phyloP scores from a whole-genome alignment of 2,329 filamentous ascomycete species.

The Diaporthe sp. region DNA sequence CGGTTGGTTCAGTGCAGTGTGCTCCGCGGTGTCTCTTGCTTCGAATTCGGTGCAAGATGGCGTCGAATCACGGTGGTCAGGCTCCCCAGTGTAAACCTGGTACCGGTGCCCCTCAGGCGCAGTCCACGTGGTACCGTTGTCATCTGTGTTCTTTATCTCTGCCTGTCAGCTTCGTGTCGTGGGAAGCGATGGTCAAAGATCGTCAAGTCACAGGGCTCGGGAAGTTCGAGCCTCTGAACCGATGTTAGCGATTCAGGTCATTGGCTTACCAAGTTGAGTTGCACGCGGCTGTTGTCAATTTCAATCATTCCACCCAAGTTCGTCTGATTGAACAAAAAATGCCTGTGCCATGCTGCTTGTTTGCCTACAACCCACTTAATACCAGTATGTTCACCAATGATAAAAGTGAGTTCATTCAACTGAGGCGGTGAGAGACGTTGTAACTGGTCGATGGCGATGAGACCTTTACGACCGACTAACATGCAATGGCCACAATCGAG shows the following conservation, averaged over 20 bases:
- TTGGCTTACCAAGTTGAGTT: neutral
- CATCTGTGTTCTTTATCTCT: neutral
- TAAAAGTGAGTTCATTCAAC: neutral
- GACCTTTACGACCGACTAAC: neutral
- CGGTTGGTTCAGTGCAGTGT: neutral
- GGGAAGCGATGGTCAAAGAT: neutral
- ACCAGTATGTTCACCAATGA: no score
- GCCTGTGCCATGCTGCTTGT: no score
- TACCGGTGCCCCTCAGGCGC: no score
- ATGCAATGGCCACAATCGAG: no score
- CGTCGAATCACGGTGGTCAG: neutral
- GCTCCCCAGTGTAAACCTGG: neutral
- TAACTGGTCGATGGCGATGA: neutral
- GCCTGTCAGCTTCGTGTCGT: neutral
- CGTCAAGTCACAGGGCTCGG: neutral
- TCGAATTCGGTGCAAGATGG: accelerated
- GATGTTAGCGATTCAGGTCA: no score
- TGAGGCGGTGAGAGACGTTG: neutral
- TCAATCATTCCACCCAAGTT: neutral
- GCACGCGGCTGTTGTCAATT: neutral
- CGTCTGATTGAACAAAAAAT: neutral
- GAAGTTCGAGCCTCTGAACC: neutral
- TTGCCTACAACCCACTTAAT: no score
- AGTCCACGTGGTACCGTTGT: no score
- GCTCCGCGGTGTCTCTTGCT: neutral